Percentiles rank a stretch among this genome's conserved stretches.
These are phyloP conservation scores for Vinca major DNA, from an alignment of 305 asterid genomes.

Conservation along the genomic window DNA sequence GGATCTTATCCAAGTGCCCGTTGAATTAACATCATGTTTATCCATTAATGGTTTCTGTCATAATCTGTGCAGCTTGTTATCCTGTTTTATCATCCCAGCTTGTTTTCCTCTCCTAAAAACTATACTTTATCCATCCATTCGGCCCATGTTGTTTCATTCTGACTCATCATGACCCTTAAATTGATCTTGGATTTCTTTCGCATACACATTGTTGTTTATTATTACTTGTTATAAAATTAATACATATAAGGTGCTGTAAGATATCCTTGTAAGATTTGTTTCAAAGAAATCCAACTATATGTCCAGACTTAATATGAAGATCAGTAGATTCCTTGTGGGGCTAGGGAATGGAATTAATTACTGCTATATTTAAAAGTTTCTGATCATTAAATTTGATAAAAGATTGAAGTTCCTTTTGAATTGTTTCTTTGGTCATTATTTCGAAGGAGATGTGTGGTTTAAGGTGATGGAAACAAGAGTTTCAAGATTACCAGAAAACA, in stretches of 20 bases:
- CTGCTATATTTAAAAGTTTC: background rate
- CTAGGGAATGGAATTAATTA: background rate
- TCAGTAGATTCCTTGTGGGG: background rate
- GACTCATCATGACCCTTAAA: background rate
- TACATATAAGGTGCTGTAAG: background rate
- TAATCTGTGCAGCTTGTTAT: background rate
- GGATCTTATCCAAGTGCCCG: background rate
- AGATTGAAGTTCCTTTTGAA: background rate
- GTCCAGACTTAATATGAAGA: background rate
- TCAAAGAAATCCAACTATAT: background rate
- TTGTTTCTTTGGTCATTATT: background rate
- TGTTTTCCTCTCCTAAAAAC: background rate
- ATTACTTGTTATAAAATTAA: too few relatives aligned
- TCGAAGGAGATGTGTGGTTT: background rate
- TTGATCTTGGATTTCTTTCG: background rate
- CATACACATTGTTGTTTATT: background rate
- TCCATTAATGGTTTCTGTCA: background rate
- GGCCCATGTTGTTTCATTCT: background rate
- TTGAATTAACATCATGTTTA: background rate
- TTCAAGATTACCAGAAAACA: background rate
- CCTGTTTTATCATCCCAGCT: too few relatives aligned
- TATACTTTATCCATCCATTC: background rate
- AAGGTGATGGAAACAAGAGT: background rate
- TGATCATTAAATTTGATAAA: background rate
- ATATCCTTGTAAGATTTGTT: background rate